A percentile compares a stretch with the other conserved stretches of the same genome.
Evolutionary conservation across 1,139 yeast genomes (phyloP).

Genomic region (Scheffersomyces lignicola): DNA sequence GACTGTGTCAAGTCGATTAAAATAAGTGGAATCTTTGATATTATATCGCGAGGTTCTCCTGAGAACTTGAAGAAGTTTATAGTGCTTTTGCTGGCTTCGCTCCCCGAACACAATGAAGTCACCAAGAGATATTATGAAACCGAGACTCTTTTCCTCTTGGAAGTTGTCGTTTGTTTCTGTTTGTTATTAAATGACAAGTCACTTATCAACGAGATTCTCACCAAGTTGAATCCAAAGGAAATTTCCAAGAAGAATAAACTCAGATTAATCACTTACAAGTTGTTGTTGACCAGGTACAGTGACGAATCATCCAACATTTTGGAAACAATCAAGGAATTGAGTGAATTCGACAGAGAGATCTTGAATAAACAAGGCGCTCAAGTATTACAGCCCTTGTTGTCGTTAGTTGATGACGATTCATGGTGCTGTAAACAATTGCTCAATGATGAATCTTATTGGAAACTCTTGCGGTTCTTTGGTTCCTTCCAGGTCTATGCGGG

Average conservation of each 20-base stretch:
- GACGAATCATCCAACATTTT: constrained; percentile 17
- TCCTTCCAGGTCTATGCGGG: constrained; percentile 53
- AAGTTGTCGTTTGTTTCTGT: constrained; percentile 51
- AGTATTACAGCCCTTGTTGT: constrained; percentile 53
- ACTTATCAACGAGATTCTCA: constrained; percentile 26
- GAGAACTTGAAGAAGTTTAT: constrained; percentile 21
- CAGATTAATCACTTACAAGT: constrained; percentile 40
- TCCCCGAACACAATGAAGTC: constrained; percentile 33
- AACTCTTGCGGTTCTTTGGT: constrained; percentile 55
- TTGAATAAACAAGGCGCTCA: constrained; percentile 50
- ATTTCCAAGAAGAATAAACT: constrained; percentile 31
- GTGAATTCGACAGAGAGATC: constrained; percentile 36
- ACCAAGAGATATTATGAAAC: constrained; percentile 52
- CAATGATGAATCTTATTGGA: constrained; percentile 62
- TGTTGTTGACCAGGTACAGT: constrained; percentile 39
- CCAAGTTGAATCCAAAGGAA: constrained; percentile 18
- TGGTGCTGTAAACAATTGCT: constrained; percentile 45
- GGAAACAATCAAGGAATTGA: constrained; percentile 25
- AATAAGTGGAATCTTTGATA: constrained; percentile 50
- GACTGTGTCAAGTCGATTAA: constrained; percentile 78
- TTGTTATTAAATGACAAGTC: constrained; percentile 43
- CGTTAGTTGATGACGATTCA: constrained; percentile 49
- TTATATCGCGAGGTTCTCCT: constrained; percentile 35
- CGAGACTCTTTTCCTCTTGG: constrained; percentile 57
- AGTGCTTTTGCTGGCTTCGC: constrained; percentile 23